Conservation (phyloP, 2,329 filamentous ascomycete genomes). For the Stagonosporopsis vannaccii region DNA sequence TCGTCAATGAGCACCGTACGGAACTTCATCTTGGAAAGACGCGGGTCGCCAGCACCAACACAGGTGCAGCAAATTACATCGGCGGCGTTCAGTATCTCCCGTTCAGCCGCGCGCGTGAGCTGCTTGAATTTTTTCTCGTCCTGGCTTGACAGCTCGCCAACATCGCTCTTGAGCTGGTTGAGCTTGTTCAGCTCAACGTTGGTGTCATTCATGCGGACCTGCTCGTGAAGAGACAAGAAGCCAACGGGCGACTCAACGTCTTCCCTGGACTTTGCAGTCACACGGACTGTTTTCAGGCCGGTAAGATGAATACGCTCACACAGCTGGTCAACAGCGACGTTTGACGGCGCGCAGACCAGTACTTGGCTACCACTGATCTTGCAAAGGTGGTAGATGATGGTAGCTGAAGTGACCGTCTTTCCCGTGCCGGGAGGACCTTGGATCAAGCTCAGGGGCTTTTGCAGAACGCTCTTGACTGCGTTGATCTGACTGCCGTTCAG, state of each 20-base stretch:
- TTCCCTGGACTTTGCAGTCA: conserved; percentile 98
- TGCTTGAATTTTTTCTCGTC: conserved; percentile 99
- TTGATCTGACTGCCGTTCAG: conserved; percentile 95
- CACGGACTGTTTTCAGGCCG: conserved; percentile 92
- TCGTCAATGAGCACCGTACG: conserved; percentile 97
- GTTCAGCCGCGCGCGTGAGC: conserved; percentile 89
- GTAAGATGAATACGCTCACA: conserved; percentile 96
- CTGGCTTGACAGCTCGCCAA: conserved; percentile 89
- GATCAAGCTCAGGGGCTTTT: conserved; percentile 92
- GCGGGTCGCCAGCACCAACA: conserved; percentile 94
- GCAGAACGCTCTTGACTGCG: conserved; percentile 92
- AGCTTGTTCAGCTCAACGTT: conserved; percentile 93
- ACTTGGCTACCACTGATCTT: conserved; percentile 96
- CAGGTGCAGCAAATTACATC: conserved; percentile 99
- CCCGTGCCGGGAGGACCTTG: conserved; percentile 96
- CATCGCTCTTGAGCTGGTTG: conserved; percentile 88
- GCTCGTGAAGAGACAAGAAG: conserved; percentile 93
- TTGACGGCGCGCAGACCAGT: conserved; percentile 94
- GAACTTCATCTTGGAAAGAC: conserved; percentile 97
- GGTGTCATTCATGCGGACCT: conserved; percentile 96
- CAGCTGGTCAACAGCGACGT: conserved; percentile 97
- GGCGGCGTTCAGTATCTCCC: conserved; percentile 92
- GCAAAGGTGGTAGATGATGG: conserved; percentile 96
- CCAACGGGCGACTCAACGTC: conserved; percentile 98
- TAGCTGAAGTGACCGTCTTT: conserved; percentile 98